Percentiles rank a stretch among this genome's conserved stretches.
These are phyloP conservation scores for Gypsophila paniculata DNA, from an alignment of 179 eudicot genomes.

Conservation along the genomic window DNA sequence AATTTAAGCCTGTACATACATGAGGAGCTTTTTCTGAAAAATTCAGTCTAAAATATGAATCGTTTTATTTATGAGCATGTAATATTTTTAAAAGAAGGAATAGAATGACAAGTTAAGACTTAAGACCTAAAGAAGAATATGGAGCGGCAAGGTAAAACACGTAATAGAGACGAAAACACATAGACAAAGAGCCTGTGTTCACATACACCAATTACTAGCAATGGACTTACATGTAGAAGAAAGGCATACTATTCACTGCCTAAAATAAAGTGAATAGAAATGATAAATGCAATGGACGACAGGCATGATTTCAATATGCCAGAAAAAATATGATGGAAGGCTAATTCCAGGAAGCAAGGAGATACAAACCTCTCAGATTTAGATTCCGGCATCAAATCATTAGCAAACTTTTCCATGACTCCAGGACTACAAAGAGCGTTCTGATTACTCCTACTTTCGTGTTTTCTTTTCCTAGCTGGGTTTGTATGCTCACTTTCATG, in stretches of 20 bases:
- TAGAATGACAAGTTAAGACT: too few relatives aligned
- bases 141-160: not conserved
- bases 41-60: not conserved
- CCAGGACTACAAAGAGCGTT: slow-evolving; percentile 24
- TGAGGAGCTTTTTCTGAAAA: too few relatives aligned
- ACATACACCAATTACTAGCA: not conserved
- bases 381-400: slow-evolving; percentile 22
- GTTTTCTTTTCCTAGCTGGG: slow-evolving; percentile 34
- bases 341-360: slow-evolving; percentile 16
- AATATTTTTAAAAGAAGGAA: too few relatives aligned
- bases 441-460: slow-evolving; percentile 24
- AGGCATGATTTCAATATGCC: not conserved
- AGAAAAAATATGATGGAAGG: slow-evolving; percentile 4
- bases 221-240: not conserved
- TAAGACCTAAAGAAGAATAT: too few relatives aligned
- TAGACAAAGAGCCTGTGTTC: not conserved
- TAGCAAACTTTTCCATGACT: slow-evolving; percentile 23
- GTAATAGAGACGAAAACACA: not conserved
- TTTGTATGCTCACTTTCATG: slow-evolving; percentile 22
- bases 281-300: not conserved
- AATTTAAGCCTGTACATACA: too few relatives aligned
- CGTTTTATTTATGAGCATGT: not conserved
- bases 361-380: slow-evolving; percentile 29
- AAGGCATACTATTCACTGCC: not conserved
- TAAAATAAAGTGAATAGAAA: not conserved